Evolutionary conservation across 768 basidiomycete species (phyloP).

Genomic region (Kwoniella sp.): DNA sequence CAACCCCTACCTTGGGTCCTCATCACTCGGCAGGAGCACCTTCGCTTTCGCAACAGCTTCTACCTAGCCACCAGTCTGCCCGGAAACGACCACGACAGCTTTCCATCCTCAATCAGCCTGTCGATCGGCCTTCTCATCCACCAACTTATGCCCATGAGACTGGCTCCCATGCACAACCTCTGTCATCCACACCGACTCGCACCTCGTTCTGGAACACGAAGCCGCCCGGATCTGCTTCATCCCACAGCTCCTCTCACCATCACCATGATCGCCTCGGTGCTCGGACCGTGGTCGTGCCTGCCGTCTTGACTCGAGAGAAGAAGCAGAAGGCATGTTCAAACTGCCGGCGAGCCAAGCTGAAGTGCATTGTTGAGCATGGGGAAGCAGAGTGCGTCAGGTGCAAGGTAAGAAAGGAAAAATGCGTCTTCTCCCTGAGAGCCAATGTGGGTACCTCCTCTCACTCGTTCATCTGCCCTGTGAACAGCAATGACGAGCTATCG

Average conservation of each 20-base stretch:
- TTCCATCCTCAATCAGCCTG: background rate
- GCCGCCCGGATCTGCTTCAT: background rate
- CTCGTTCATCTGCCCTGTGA: too few relatives aligned
- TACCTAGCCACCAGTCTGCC: background rate
- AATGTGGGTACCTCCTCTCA: slow-evolving; percentile 35
- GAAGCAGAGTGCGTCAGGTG: slow-evolving; percentile 41
- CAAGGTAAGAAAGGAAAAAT: slow-evolving; percentile 36
- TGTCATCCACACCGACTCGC: background rate
- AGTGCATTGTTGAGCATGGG: slow-evolving; percentile 40
- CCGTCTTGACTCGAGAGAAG: slow-evolving; percentile 41
- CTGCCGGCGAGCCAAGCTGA: slow-evolving; percentile 42
- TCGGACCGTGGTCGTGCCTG: slow-evolving; percentile 8
- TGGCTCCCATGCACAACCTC: background rate
- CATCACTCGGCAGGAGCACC: too few relatives aligned
- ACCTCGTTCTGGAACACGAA: background rate
- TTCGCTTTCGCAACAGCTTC: background rate
- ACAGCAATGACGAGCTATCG: too few relatives aligned
- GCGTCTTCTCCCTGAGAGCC: slow-evolving; percentile 36
- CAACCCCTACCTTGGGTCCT: background rate
- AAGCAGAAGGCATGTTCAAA: slow-evolving; percentile 50
- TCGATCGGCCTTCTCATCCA: background rate
- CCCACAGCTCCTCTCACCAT: background rate
- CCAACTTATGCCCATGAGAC: too few relatives aligned
- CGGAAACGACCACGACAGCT: background rate
- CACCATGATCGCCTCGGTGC: background rate